Conservation (phyloP, 1,284 basidiomycete species). For the Termitomyces sp. region DNA sequence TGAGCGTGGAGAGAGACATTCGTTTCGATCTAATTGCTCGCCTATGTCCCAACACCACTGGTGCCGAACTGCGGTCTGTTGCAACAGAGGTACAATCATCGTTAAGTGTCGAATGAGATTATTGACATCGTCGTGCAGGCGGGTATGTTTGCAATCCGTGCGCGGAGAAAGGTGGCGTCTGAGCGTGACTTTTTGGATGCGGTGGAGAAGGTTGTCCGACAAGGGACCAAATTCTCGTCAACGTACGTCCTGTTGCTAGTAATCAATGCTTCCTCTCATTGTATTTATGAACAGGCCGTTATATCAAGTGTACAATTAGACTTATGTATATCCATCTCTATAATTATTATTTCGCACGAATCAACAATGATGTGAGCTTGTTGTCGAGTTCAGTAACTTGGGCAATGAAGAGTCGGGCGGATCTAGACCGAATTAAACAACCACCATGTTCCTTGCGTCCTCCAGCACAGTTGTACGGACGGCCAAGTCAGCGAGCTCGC, state of each 20-base stretch:
- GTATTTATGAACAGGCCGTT: slow-evolving; percentile 41
- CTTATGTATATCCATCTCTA: not conserved
- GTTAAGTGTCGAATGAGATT: not conserved
- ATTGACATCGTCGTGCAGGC: slow-evolving; percentile 45
- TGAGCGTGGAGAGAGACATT: slow-evolving; percentile 97
- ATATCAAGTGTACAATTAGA: slow-evolving; percentile 73
- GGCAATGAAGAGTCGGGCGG: slow-evolving; percentile 3
- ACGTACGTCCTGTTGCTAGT: slow-evolving; percentile 48
- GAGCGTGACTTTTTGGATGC: slow-evolving; percentile 98
- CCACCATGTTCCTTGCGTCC: slow-evolving; percentile 4
- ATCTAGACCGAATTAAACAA: slow-evolving; percentile 1
- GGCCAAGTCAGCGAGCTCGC: slow-evolving; percentile 8
- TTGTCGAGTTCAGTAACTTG: not conserved
- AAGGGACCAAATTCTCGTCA: slow-evolving; percentile 93
- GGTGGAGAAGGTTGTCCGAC: slow-evolving; percentile 97
- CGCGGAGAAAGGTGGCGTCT: slow-evolving; percentile 93
- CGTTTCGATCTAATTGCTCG: slow-evolving; percentile 97
- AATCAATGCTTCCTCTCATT: slow-evolving; percentile 12
- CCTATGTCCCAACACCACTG: slow-evolving; percentile 96
- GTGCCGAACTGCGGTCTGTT: slow-evolving; percentile 94
- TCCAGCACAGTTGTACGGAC: not conserved
- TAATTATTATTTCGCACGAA: slow-evolving; percentile 5
- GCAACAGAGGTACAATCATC: slow-evolving; percentile 77
- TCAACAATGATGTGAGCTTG: not conserved
- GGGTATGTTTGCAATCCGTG: slow-evolving; percentile 99